Evolutionary conservation across 768 basidiomycete genomes (phyloP).

Genomic region (Agaricus sinodeliciosus): DNA sequence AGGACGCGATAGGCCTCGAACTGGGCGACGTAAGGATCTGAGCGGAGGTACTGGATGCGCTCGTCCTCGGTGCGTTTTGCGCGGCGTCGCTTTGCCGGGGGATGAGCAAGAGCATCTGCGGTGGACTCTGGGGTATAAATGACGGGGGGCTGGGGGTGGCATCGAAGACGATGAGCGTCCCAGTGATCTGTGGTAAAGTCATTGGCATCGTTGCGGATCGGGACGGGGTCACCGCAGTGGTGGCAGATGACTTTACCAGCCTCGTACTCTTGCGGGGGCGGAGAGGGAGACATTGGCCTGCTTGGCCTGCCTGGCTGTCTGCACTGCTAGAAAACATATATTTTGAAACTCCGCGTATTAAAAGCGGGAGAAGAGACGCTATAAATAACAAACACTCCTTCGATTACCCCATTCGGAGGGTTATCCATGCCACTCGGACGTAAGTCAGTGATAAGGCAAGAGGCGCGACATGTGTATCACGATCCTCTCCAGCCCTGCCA

Average conservation of each 20-base stretch:
- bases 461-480: conserved; percentile 45
- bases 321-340: conserved; percentile 11
- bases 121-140: conserved; percentile 37
- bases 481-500: conserved; percentile 47
- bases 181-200: conserved; percentile 64
- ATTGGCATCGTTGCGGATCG: conserved; percentile 63
- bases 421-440: conserved; percentile 15
- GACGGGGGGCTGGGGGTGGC: conserved; percentile 15
- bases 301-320: conserved; percentile 6
- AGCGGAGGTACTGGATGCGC: conserved; percentile 61
- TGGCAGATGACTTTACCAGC: conserved; percentile 62
- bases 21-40: conserved; percentile 72
- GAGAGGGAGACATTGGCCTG: conserved; percentile 6
- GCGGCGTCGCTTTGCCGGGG: conserved; percentile 56
- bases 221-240: conserved; percentile 52
- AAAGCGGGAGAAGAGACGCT: conserved; percentile 9
- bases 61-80: conserved; percentile 76
- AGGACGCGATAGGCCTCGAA: conserved; percentile 78
- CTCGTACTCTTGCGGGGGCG: conserved; percentile 43
- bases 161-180: conserved; percentile 50
- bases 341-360: conserved; percentile 10
- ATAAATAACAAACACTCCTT: conserved; percentile 53
- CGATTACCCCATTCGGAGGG: conserved; percentile 21
- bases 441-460: conserved; percentile 22
- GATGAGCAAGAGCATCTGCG: conserved; percentile 36